Base-by-base conservation (phyloP, 1,284 basidiomycete genomes). In the Malassezia restricta region DNA sequence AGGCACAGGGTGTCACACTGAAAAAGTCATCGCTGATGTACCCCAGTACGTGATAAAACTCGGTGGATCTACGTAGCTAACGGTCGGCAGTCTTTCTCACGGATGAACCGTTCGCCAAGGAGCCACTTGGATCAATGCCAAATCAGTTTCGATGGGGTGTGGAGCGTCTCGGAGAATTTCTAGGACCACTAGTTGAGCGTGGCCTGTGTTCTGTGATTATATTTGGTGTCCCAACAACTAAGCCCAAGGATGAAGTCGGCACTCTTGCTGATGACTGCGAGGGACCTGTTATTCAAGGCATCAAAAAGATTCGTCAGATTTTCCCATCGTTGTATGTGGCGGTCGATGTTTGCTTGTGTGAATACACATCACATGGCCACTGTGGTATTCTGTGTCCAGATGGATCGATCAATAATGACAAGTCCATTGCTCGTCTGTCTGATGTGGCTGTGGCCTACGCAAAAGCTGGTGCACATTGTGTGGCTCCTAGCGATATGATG, bases 401-500 rank as follows among this genome's bases (percentile, higher is more conserved):
- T 64, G 84, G 85, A 12, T 81, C 82, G 2, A 84, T 90, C 75
- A 76, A 66, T 62, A 66, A 66, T 61, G 47, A 50, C 28, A 63
- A 62, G 30, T 68, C 70, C 12, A 87, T 89, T 5, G 78, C 78
- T 29, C 84, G 92, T 50, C 85, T 98, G 52, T 88, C 88, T 0
- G 79, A 94, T 66, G 91, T 99, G 17, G 90, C 94, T 0, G 78
- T 96, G 43, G 83, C 81, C 63, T 99, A 99, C 64, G 92, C 92
- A 2, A 79, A 80, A 57, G 94, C 92, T 0, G 94, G 94, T 9
- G 94, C 89, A 0, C 88, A 98, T 75, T 92, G 90, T 68, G 92
- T 99, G 54, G 94, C 94, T 1, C 94, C 94, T 2, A 94, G 88
- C 71, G 94, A 98, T 75, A 99, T 99, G 94, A 98, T 98, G 91